A percentile compares a stretch with the other conserved stretches of the same genome.
Evolutionary conservation across 371 early-diverging fungal genomes (phyloP).

Genomic region (Syncephalastrum contaminatum): DNA sequence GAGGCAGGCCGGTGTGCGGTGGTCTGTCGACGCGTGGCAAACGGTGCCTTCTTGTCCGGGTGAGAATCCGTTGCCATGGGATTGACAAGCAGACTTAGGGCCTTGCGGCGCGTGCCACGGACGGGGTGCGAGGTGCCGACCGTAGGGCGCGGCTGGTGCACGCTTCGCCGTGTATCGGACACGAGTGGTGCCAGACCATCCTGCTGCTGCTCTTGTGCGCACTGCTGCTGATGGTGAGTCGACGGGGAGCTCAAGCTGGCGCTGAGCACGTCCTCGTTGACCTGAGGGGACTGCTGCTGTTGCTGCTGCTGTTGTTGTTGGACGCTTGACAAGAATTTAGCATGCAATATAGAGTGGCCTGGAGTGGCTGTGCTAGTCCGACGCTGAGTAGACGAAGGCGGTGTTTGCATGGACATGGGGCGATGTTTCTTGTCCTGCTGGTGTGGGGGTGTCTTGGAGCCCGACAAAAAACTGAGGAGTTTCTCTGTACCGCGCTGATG

Average conservation of each 20-base stretch:
- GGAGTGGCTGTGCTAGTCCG: not conserved
- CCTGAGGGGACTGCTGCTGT: not conserved
- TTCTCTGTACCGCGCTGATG: constrained; percentile 13
- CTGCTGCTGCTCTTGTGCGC: too few relatives aligned
- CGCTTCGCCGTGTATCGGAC: constrained; percentile 9
- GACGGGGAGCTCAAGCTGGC: too few relatives aligned
- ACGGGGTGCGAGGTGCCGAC: constrained; percentile 22
- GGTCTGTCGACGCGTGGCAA: not conserved
- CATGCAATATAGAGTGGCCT: constrained; percentile 38
- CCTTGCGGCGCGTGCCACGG: constrained; percentile 55
- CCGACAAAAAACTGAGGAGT: constrained; percentile 9
- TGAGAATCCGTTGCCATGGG: constrained; percentile 39
- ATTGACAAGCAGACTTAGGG: constrained; percentile 54
- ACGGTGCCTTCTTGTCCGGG: constrained; percentile 4
- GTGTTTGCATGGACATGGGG: not conserved
- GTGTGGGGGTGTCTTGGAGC: not conserved
- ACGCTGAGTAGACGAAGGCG: not conserved
- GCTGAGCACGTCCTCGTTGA: too few relatives aligned
- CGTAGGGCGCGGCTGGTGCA: constrained; percentile 6
- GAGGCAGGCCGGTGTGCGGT: not conserved
- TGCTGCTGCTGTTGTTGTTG: constrained; percentile 19
- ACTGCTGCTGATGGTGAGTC: too few relatives aligned
- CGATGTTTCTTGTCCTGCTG: constrained; percentile 5
- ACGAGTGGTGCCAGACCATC: too few relatives aligned
- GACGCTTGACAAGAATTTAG: constrained; percentile 46